Base-by-base conservation (phyloP, 768 basidiomycete species). In the Ramaria sp. region DNA sequence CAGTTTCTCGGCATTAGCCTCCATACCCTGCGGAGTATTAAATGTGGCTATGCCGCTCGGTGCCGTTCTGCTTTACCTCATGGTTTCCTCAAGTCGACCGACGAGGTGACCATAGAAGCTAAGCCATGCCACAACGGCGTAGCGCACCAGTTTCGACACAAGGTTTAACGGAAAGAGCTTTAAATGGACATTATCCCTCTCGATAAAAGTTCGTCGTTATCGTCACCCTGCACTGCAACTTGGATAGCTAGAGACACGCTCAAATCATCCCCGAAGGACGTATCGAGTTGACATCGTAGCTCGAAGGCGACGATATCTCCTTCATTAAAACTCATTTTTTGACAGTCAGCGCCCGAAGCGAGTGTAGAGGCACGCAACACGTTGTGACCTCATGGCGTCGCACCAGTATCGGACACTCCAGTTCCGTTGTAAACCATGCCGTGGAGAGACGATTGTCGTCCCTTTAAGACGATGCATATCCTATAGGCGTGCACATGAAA, bases 71-170 rank as follows among this genome's bases (percentile, higher is more conserved):
- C 13, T 18, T 24, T 20, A 5, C 20, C 48, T 50, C 48, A 28
- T 50, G 48, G 28, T 32, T 50, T 50, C 48, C 48, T 6, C 48
- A 50, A 50, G 48, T 50, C 24, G 28, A 47, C 48, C 48, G 48
- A 50, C 34, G 34, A 50, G 34, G 48, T 32, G 48, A 50, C 13
- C 5, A 13, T 36, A 50, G 48, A 37, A 32, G 48, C 32, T 12
- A 5, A 22, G 5, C 3, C 48, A 50, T 25, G 45, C 45, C 45
- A 24, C 22, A 47, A 47, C 45, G 45, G 22, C 28, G 28, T 47
- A 47, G 45, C 39, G 39, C 39, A 41, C 39, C 39, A n/a, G n/a
- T 41, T 41, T 41, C 39, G 39, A 41, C 10, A 22, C 10, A 22
- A 41, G 20, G 16, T 41, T 41, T 41, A n/a, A n/a, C 39, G 39